These are phyloP conservation scores for Aspergillus sp. DNA, from an alignment of 2,329 filamentous ascomycete species.

Conservation along the genomic window DNA sequence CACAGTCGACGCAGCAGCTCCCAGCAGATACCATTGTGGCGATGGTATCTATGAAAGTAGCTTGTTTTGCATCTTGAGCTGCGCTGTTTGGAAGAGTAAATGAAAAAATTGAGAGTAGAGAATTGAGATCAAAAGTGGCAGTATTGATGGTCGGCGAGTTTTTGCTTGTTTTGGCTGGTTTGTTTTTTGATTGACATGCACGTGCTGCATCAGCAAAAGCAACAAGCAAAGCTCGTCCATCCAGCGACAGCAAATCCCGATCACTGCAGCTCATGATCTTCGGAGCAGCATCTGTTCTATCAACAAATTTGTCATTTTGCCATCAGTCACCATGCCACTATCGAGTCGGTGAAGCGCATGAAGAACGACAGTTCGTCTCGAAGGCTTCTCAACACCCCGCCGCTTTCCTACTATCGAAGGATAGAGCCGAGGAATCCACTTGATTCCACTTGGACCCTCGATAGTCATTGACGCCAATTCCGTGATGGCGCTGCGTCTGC, in stretches of 20 bases:
- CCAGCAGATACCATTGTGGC: too few species aligned
- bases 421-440: not conserved
- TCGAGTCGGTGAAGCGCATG: not conserved
- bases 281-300: not conserved
- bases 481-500: not conserved
- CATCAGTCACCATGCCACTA: not conserved
- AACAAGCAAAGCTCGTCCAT: not conserved
- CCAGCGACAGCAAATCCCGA: not conserved
- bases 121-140: too few species aligned
- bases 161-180: not conserved
- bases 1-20: too few species aligned
- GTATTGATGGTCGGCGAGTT: too few species aligned
- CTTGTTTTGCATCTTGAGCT: too few species aligned
- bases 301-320: not conserved
- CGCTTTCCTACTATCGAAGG: constrained; percentile 1
- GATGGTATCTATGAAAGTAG: too few species aligned
- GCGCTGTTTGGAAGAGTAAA: too few species aligned
- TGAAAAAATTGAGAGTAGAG: too few species aligned
- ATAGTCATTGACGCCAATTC: constrained; percentile 1
- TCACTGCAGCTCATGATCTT: not conserved
- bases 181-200: not conserved
- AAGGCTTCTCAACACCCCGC: not conserved
- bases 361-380: not conserved
- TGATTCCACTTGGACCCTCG: not conserved
- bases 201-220: not conserved